Evolutionary conservation across 176 grass and related monocot genomes (phyloP).

Genomic region (Hyparrhenia diplandra): DNA sequence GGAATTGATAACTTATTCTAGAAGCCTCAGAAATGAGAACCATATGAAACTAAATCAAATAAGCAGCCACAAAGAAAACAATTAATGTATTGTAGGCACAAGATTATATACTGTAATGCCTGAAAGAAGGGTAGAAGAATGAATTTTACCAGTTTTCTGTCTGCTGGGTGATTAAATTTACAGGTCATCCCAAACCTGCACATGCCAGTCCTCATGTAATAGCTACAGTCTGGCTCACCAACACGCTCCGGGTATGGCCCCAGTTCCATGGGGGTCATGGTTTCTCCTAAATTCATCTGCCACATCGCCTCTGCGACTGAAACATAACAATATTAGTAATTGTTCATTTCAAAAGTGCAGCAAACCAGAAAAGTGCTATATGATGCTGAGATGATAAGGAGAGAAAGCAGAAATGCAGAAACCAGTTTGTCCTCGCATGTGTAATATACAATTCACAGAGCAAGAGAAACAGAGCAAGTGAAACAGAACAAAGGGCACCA

Average conservation of each 20-base stretch:
- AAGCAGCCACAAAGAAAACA: not conserved
- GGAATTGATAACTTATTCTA: not conserved
- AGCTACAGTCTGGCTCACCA: slow-evolving; percentile 79
- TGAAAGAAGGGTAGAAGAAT: slow-evolving; percentile 12
- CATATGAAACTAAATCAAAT: not conserved
- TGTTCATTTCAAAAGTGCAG: not conserved
- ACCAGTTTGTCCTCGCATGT: not conserved
- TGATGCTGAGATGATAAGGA: not conserved
- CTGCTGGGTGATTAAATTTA: slow-evolving; percentile 88
- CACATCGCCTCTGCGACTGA: slow-evolving; percentile 70
- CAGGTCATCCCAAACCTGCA: slow-evolving; percentile 94
- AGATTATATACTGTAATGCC: not conserved
- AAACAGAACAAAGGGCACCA: not conserved
- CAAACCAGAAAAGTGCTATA: not conserved
- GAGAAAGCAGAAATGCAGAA: not conserved
- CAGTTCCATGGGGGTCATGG: slow-evolving; percentile 31
- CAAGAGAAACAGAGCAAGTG: not conserved
- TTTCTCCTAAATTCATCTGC: slow-evolving; percentile 58
- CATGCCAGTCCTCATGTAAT: slow-evolving; percentile 82
- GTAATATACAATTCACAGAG: not conserved
- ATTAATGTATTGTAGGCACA: not conserved
- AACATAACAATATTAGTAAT: slow-evolving; percentile 20
- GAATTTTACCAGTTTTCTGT: slow-evolving; percentile 60
- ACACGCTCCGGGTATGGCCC: slow-evolving; percentile 74
- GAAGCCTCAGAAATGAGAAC: not conserved